Base-by-base conservation (phyloP, 2,329 filamentous ascomycete genomes). In the Botrytis fabae region DNA sequence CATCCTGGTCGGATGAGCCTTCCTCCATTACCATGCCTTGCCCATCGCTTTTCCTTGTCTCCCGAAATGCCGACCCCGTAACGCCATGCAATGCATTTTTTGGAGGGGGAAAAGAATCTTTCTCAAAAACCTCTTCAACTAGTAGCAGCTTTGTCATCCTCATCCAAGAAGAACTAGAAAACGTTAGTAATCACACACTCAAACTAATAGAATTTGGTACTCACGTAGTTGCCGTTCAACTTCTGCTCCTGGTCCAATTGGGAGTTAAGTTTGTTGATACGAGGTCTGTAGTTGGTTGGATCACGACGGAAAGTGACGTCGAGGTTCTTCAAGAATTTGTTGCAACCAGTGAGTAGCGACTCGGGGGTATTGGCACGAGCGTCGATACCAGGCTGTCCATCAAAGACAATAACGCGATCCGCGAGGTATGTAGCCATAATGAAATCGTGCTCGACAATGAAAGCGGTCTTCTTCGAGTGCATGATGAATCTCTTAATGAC, bases 401-500 rank as follows among this genome's bases (percentile, higher is more conserved):
- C 96, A 81, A 99, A 99, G 81, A 99, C 96, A 81, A 99, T 99
- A 83, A 99, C 96, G 78, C 96, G 93, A 81, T 99, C 97, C 63
- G 96, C 89, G 70, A 90, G 86, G 78, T 89, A 89, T 28, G 88
- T 90, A 63, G 88, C 89, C 95, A 98, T 98, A 86, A 98, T 97
- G 86, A 99, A 98, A 88, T 99, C 96, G 92, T 99, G 96, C 90
- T 99, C 96, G 82, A 99, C 95, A 78, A 99, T 91, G 83, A 99
- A 99, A 69, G 96, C 96, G 0, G 96, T 99, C 90, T 98, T 98
- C 91, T 98, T 98, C 80, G 94, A 91, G 87, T 99, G 95, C 96
- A 99, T 99, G 84, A 99, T 99, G 88, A 97, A 99, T 78, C 96
- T 92, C 88, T 99, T 99, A 86, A 99, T 99, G 82, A 99, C 97